A percentile compares a stretch with the other conserved stretches of the same genome.
Conservation (phyloP, 768 basidiomycete genomes). For the Polyporus arcularius region DNA sequence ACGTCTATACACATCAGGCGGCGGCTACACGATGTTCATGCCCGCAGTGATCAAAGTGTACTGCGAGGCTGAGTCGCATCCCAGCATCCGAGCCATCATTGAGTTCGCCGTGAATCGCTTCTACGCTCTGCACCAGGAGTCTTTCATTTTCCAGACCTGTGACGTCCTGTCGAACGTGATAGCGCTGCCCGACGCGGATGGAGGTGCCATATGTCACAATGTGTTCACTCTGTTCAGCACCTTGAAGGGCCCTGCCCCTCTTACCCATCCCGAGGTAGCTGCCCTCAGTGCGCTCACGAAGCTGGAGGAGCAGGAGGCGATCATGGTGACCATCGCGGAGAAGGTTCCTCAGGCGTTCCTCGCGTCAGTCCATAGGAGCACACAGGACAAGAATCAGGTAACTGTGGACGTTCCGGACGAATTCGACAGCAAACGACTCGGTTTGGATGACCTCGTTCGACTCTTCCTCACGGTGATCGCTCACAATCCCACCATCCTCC, state of each 20-base stretch:
- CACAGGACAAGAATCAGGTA: slow-evolving; percentile 39
- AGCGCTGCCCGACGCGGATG: slow-evolving; percentile 48
- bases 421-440: slow-evolving; percentile 57
- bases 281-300: slow-evolving; percentile 68
- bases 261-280: slow-evolving; percentile 53
- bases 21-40: slow-evolving; percentile 76
- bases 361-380: slow-evolving; percentile 45
- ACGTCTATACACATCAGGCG: slow-evolving; percentile 71
- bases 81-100: slow-evolving; percentile 63
- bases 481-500: slow-evolving; percentile 64
- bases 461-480: slow-evolving; percentile 81
- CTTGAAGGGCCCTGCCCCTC: slow-evolving; percentile 41
- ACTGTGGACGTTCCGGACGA: slow-evolving; percentile 48
- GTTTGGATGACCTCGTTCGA: slow-evolving; percentile 65
- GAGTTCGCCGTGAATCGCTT: slow-evolving; percentile 74
- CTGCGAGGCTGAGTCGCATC: slow-evolving; percentile 55
- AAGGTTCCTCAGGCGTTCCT: slow-evolving; percentile 74
- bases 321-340: slow-evolving; percentile 68
- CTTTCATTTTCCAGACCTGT: slow-evolving; percentile 74
- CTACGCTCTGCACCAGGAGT: slow-evolving; percentile 70
- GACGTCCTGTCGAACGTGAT: slow-evolving; percentile 61
- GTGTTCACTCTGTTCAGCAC: slow-evolving; percentile 62
- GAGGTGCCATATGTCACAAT: slow-evolving; percentile 53
- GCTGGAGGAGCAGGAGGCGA: slow-evolving; percentile 66
- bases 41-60: slow-evolving; percentile 72